Conservation (phyloP, 331 rosid species). For the Erythrophleum ivorense region DNA sequence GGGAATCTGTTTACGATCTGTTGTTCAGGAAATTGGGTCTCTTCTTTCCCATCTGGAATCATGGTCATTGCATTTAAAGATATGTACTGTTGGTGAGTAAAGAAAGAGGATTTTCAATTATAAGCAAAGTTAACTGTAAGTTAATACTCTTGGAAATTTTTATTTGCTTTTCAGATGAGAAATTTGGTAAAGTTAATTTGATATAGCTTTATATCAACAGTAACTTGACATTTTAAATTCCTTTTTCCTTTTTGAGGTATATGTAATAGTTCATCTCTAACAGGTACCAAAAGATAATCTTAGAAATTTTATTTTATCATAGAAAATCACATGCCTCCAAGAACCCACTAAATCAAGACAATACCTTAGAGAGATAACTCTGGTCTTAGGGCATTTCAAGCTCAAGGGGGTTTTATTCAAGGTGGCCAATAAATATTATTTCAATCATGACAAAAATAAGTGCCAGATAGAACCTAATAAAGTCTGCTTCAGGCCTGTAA, state of each 20-base stretch:
- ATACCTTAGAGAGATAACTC: background rate
- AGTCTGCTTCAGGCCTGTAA: slow-evolving; percentile 28
- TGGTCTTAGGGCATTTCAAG: slow-evolving; percentile 13
- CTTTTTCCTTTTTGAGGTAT: background rate
- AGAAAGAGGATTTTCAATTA: slow-evolving; percentile 11
- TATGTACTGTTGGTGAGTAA: background rate
- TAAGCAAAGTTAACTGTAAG: slow-evolving; percentile 13
- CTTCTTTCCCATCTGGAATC: slow-evolving; percentile 10
- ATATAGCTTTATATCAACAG: background rate
- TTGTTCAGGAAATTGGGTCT: background rate
- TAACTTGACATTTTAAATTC: background rate
- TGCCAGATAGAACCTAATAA: slow-evolving; percentile 18
- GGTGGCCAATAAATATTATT: background rate
- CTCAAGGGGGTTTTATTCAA: slow-evolving; percentile 4
- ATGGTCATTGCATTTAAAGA: background rate
- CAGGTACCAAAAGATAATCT: background rate
- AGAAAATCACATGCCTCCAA: slow-evolving; percentile 22
- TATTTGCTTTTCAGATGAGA: background rate
- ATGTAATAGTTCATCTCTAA: too few relatives aligned
- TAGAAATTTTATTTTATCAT: background rate
- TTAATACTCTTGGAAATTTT: slow-evolving; percentile 13
- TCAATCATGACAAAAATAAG: slow-evolving; percentile 13
- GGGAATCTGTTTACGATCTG: background rate
- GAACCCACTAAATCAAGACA: background rate
- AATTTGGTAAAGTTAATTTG: slow-evolving; percentile 6